A percentile compares a stretch with the other conserved stretches of the same genome.
Conservation (phyloP, 1,284 basidiomycete species). For the Tylopilus sp. region DNA sequence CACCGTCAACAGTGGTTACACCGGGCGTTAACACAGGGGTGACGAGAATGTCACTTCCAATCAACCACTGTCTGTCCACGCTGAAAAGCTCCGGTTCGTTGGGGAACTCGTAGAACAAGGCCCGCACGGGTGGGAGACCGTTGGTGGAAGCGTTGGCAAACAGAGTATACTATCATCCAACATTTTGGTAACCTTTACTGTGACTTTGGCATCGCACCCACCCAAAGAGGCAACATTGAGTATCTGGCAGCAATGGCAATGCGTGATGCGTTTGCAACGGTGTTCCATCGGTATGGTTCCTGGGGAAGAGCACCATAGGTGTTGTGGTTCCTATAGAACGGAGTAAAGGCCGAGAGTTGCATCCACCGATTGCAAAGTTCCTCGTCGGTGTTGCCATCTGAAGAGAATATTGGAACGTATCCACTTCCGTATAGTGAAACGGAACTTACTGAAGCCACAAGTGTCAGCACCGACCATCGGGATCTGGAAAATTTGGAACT, state of each 20-base stretch:
- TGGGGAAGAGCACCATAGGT: conserved; percentile 55
- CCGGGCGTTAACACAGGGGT: conserved; percentile 70
- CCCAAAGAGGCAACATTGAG: conserved; percentile 71
- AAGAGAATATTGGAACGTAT: conserved; percentile 7
- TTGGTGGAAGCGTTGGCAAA: conserved; percentile 62
- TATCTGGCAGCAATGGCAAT: conserved; percentile 69
- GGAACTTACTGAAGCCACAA: conserved; percentile 56
- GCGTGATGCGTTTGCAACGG: conserved; percentile 67
- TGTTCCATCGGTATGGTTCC: conserved; percentile 75
- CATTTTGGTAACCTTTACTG: conserved; percentile 25
- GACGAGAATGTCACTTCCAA: conserved; percentile 67
- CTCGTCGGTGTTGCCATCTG: conserved; percentile 70
- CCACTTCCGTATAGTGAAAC: not conserved
- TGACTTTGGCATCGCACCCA: conserved; percentile 32
- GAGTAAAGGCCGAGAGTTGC: conserved; percentile 72
- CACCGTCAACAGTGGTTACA: conserved; percentile 44
- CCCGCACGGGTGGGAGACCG: conserved; percentile 67
- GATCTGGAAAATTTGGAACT: conserved; percentile 75
- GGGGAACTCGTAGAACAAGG: conserved; percentile 76
- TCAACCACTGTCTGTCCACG: conserved; percentile 67
- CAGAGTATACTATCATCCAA: conserved; percentile 55
- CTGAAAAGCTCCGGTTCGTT: conserved; percentile 61
- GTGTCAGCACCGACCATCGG: conserved; percentile 76
- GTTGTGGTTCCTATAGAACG: conserved; percentile 74
- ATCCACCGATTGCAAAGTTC: conserved; percentile 83